Percentiles rank a stretch among this genome's conserved stretches.
These are phyloP conservation scores for Fraxinus albicans DNA, from an alignment of 305 asterid species.

Conservation along the genomic window DNA sequence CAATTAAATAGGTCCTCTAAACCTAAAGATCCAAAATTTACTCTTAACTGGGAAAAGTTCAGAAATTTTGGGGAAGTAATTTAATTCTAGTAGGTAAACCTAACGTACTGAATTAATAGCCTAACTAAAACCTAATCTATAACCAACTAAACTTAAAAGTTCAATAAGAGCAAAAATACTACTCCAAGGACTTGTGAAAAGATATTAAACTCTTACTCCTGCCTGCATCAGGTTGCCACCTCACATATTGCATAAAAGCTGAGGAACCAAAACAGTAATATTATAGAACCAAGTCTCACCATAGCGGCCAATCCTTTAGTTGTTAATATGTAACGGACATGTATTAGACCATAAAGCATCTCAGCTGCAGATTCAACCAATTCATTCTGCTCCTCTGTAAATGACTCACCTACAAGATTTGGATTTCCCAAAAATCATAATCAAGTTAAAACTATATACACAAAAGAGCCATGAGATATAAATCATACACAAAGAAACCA, in stretches of 20 bases:
- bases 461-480: not conserved
- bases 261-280: constrained; percentile 17
- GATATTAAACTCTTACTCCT: not conserved
- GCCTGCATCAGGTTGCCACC: not conserved
- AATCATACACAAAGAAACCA: not conserved
- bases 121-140: not conserved
- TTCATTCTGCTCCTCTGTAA: constrained; percentile 60
- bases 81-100: not conserved
- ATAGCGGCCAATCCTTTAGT: constrained; percentile 61
- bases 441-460: not conserved
- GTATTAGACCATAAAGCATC: constrained; percentile 64
- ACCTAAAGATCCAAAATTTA: not conserved
- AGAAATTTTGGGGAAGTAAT: not conserved
- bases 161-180: not conserved
- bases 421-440: constrained; percentile 14
- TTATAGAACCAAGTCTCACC: constrained; percentile 41
- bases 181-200: not conserved
- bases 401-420: constrained; percentile 46
- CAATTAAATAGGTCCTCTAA: not conserved
- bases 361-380: constrained; percentile 61
- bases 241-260: constrained; percentile 23
- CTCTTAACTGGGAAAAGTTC: not conserved
- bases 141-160: not conserved
- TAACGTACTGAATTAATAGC: not conserved
- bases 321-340: constrained; percentile 59